A percentile compares a stretch with the other conserved stretches of the same genome.
Conservation (phyloP, 2,329 filamentous ascomycete genomes). For the Aspergillus caelatus region DNA sequence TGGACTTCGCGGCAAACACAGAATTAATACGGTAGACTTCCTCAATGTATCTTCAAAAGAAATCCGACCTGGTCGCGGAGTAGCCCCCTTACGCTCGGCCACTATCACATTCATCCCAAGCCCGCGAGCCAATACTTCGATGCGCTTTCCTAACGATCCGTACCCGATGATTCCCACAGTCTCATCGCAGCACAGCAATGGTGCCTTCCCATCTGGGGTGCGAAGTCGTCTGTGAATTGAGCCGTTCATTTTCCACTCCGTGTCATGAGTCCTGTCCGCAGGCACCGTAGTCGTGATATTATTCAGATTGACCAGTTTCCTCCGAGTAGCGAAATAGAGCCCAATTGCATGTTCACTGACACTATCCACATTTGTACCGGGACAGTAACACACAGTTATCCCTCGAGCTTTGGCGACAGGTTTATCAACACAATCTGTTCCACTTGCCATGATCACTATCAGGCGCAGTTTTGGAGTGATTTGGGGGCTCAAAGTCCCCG, state of each 20-base stretch:
- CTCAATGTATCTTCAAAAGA: slow-evolving; percentile 35
- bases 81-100: slow-evolving; percentile 48
- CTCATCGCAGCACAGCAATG: slow-evolving; percentile 51
- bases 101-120: slow-evolving; percentile 54
- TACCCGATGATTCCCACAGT: slow-evolving; percentile 54
- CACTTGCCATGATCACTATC: slow-evolving; percentile 51
- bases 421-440: slow-evolving; percentile 52
- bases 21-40: slow-evolving; percentile 31
- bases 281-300: slow-evolving; percentile 5
- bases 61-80: slow-evolving; percentile 19
- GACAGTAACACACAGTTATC: slow-evolving; percentile 51
- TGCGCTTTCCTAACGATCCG: slow-evolving; percentile 47
- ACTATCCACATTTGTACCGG: slow-evolving; percentile 50
- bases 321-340: slow-evolving; percentile 52
- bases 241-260: not conserved
- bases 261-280: not conserved
- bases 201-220: slow-evolving; percentile 33
- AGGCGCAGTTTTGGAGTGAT: slow-evolving; percentile 28
- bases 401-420: slow-evolving; percentile 44
- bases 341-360: slow-evolving; percentile 56
- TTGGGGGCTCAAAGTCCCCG: slow-evolving; percentile 40
- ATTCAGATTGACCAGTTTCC: slow-evolving; percentile 44
- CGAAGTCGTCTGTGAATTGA: slow-evolving; percentile 4
- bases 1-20: slow-evolving; percentile 31
- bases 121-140: slow-evolving; percentile 37